These are phyloP conservation scores for Penicillium sp. DNA, from an alignment of 2,329 filamentous ascomycete species.

Conservation along the genomic window DNA sequence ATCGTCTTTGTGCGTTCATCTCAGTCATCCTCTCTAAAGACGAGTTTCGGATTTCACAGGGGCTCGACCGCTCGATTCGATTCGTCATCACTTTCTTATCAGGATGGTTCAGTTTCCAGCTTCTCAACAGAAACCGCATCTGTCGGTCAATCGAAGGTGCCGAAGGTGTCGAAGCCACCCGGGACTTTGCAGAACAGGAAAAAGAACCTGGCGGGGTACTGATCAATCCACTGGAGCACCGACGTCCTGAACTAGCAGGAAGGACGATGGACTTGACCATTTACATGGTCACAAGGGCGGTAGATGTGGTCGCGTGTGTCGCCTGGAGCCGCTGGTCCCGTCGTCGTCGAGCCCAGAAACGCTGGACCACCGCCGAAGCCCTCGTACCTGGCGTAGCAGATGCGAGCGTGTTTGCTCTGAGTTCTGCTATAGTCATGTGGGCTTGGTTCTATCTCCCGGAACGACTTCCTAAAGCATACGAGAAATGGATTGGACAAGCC, in stretches of 20 bases:
- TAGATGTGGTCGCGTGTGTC: constrained; percentile 70
- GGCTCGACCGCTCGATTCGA: constrained; percentile 31
- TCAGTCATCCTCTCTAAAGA: constrained; percentile 19
- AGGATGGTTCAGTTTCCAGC: constrained; percentile 51
- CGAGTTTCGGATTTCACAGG: constrained; percentile 18
- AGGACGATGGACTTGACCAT: constrained; percentile 80
- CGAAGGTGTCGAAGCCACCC: constrained; percentile 8
- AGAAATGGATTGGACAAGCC: constrained; percentile 77
- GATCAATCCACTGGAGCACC: constrained; percentile 13
- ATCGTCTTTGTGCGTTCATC: constrained; percentile 29
- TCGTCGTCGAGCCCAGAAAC: constrained; percentile 31
- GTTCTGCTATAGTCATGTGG: constrained; percentile 81
- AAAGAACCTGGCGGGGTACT: constrained; percentile 4
- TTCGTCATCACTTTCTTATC: constrained; percentile 52
- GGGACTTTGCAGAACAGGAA: constrained; percentile 4
- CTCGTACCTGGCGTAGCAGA: constrained; percentile 56
- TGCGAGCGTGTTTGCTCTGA: constrained; percentile 69
- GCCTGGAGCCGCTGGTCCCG: constrained; percentile 59
- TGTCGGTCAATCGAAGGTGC: constrained; percentile 15
- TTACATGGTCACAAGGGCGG: constrained; percentile 72
- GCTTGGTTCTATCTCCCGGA: constrained; percentile 79
- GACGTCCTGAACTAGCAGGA: constrained; percentile 57
- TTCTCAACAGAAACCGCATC: constrained; percentile 48
- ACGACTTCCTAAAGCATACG: constrained; percentile 71
- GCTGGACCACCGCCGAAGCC: constrained; percentile 43